phyloP scores from a whole-genome alignment of 192 early-diverging fungal genomes.

The Phlyctochytrium arcticum region DNA sequence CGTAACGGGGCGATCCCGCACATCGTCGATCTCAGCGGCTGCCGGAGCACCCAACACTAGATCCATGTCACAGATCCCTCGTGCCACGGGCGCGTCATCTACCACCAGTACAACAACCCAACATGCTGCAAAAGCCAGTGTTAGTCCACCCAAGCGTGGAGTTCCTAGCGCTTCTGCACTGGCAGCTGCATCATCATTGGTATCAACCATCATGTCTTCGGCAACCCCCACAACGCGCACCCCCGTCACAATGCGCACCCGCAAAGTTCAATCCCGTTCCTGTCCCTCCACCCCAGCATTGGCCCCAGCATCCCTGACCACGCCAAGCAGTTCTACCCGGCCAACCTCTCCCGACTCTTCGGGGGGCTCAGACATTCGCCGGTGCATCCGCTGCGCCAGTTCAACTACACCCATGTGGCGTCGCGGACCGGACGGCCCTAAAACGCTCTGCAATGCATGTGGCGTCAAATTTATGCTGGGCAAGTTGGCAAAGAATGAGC shows the following conservation, averaged over 20 bases:
- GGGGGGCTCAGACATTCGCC: neutral
- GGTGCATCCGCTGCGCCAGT: constrained; percentile 27
- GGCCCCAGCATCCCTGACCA: neutral
- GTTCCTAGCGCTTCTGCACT: too few relatives aligned
- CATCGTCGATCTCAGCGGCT: too few relatives aligned
- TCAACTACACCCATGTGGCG: constrained; percentile 35
- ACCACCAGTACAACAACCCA: neutral
- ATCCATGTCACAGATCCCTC: neutral
- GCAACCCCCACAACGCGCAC: neutral
- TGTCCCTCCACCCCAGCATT: neutral
- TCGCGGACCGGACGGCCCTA: constrained; percentile 26
- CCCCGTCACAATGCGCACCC: neutral
- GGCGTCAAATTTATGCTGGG: constrained; percentile 33
- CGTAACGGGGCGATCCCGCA: neutral
- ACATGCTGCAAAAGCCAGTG: neutral
- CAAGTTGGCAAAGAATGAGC: constrained; percentile 9
- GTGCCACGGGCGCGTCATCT: neutral
- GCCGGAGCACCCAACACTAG: neutral
- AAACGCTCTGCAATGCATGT: constrained; percentile 36
- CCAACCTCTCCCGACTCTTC: neutral
- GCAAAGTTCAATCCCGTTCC: constrained; percentile 3
- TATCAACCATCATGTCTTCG: too few relatives aligned
- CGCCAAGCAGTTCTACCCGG: neutral
- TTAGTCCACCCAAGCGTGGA: neutral
- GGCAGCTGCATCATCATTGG: neutral